Base-by-base conservation (phyloP, 116 monocot genomes). In the Zostera marina region DNA sequence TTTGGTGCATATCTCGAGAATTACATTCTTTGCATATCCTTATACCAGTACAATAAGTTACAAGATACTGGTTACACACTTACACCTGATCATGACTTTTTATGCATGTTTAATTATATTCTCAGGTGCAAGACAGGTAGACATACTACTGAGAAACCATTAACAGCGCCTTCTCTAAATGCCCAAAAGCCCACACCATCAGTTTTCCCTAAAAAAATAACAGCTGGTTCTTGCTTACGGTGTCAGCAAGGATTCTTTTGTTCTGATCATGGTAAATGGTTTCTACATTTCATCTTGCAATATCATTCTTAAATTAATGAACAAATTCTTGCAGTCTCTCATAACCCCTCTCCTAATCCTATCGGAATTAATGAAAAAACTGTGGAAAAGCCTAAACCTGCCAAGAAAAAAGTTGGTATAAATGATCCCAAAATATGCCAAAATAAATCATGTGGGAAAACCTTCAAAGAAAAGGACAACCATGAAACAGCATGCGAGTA, bases 201-300 rank as follows among this genome's bases (percentile, higher is more conserved):
- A 46, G 23, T 45, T 41, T 16, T 42, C 40, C 66, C 65, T 26
- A 76, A 26, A 20, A 73, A 71, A 61, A 66, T 63, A 43, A 67
- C 52, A 59, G 53, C 60, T 41, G 63, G 8, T n/a, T 8, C 75
- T 58, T 98, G 96, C 73, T 81, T 85, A 23, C 75, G 96, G 51
- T 98, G 96, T 58, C 80, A 76, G 51, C 96, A 98, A 69, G 89
- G 96, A 53, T 98, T 89, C 66, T 98, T 89, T 52, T 98, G 96
- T 78, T 98, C 96, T 61, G 89, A 89, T 66, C 96, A 98, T 63
- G 85, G 96, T 96, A 74, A 45, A 65, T 62, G 5, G 5, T 32
- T 32, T 65, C 48, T 25, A 15, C 13, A 44, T 44, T 59, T 22
- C 13, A 17, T 20, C 59, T 10, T 16, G 11, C 41, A 22, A 7